A percentile compares a stretch with the other conserved stretches of the same genome.
These are phyloP conservation scores for Pyricularia sp. DNA, from an alignment of 2,329 filamentous ascomycete genomes.

Conservation along the genomic window DNA sequence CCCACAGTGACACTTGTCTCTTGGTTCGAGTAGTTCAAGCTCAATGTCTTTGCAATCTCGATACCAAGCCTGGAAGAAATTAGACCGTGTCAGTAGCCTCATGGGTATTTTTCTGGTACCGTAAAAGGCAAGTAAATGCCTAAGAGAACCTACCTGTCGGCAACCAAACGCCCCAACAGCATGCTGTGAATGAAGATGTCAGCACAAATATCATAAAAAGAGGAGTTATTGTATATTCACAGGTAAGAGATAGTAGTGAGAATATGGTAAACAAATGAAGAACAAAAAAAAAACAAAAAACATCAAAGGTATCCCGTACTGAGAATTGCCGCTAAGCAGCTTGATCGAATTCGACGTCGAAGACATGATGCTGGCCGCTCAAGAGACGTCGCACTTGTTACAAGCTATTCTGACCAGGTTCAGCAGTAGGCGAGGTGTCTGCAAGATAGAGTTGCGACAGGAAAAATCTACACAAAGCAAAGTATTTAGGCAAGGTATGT, in stretches of 20 bases:
- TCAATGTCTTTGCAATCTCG: constrained; percentile 5
- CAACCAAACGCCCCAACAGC: constrained; percentile 2
- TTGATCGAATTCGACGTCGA: constrained; percentile 4
- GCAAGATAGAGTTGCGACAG: neutral
- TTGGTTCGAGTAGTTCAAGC: constrained; percentile 56
- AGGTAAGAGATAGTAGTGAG: too few relatives aligned
- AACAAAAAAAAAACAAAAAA: neutral
- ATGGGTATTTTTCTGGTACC: too few relatives aligned
- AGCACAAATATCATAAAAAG: neutral
- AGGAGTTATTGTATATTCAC: neutral
- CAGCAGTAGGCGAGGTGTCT: neutral
- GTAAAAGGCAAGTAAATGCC: neutral
- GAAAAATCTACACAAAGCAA: neutral
- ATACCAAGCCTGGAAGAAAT: constrained; percentile 2
- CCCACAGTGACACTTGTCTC: constrained; percentile 85
- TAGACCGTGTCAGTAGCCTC: neutral
- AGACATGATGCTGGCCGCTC: neutral
- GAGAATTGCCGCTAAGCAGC: constrained; percentile 5
- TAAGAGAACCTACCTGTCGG: neutral
- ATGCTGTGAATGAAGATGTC: neutral
- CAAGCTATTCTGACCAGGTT: neutral
- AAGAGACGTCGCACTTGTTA: neutral
- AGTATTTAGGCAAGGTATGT: neutral
- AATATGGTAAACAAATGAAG: neutral
- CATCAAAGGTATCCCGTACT: neutral